Base-by-base conservation (phyloP, 2,329 filamentous ascomycete genomes). In the Phyllosticta citribraziliensis region DNA sequence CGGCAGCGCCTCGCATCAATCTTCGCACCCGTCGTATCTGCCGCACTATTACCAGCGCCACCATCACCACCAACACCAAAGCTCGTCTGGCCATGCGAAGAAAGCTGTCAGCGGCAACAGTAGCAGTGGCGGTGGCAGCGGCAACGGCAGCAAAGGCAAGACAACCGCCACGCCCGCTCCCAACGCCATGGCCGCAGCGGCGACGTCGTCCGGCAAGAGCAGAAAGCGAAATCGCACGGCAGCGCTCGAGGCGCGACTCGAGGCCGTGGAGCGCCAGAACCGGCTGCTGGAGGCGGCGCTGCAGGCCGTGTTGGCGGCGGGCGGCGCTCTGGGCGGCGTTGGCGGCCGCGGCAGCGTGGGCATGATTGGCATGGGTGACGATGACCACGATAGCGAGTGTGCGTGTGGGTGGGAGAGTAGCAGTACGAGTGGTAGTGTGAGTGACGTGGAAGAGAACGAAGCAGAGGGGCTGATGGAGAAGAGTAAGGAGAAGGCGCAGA, bases 181-280 rank as follows among this genome's bases (percentile, higher is more conserved):
- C 8, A 50, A 40, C 57, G 52, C 52, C 1, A 30, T 10, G 9
- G 27, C 27, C 5, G 9, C 27, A 30, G 27, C 27, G 6, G 27
- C 27, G 27, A 10, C 27, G 3, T n/a, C 14, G 17, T n/a, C 14
- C 14, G 40, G 40, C 12, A 47, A n/a, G 14, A 47, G 40, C 40
- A 47, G 40, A n/a, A 47, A 47, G n/a, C 40, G 40, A 3, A 47
- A 14, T n/a, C 40, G 17, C 14, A n/a, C 40, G 14, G 40, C 40
- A 14, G 40, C 40, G 40, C 56, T 27, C 56, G 64, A 64, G 58
- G 63, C 40, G 58, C 62, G 73, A 2, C 62, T 76, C 40, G 72
- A 74, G 53, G 71, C 70, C 14, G 63, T 76, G 24, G 73, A 75
- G 63, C 71, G 74, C 47, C 70, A 75, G 58, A 76, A 76, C 60